Conservation (phyloP, 1,284 basidiomycete genomes). For the Tilletia setariae region DNA sequence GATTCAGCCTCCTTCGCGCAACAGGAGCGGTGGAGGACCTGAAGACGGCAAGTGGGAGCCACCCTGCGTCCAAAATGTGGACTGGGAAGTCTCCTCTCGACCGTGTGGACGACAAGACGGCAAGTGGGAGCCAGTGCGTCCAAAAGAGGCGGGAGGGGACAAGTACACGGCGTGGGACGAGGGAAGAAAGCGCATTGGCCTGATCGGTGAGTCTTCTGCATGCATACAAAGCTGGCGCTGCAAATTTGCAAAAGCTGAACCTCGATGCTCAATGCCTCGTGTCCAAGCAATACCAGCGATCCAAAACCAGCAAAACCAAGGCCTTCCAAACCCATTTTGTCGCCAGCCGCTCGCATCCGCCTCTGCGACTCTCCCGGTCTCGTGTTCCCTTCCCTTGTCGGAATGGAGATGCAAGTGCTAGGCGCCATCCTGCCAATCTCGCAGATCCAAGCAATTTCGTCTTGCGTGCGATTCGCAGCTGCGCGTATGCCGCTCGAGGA, state of each 20-base stretch:
- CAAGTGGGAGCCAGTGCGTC: no score
- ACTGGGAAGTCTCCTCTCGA: conserved; percentile 38
- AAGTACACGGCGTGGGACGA: not conserved
- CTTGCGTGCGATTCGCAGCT: conserved; percentile 69
- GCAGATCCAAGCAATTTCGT: conserved; percentile 73
- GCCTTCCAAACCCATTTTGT: conserved; percentile 86
- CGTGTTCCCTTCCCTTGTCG: conserved; percentile 65
- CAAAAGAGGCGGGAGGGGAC: no score
- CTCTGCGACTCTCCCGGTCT: conserved; percentile 36
- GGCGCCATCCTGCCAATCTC: conserved; percentile 76
- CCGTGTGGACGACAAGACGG: not conserved
- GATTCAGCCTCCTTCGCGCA: conserved; percentile 1
- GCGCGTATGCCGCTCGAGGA: conserved; percentile 73
- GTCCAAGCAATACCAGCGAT: conserved; percentile 76
- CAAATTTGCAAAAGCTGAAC: no score
- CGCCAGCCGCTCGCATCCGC: conserved; percentile 24
- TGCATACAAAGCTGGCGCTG: not conserved
- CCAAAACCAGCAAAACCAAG: conserved; percentile 85
- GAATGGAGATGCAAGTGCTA: conserved; percentile 62
- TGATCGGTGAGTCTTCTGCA: conserved; percentile 22
- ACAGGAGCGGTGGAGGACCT: not conserved
- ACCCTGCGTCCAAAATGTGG: conserved; percentile 36
- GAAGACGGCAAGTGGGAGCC: conserved; percentile 63
- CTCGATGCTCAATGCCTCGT: conserved; percentile 87
- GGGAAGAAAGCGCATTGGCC: conserved; percentile 24